These are phyloP conservation scores for Evernia prunastri DNA, from an alignment of 495 filamentous ascomycete genomes.

Conservation along the genomic window DNA sequence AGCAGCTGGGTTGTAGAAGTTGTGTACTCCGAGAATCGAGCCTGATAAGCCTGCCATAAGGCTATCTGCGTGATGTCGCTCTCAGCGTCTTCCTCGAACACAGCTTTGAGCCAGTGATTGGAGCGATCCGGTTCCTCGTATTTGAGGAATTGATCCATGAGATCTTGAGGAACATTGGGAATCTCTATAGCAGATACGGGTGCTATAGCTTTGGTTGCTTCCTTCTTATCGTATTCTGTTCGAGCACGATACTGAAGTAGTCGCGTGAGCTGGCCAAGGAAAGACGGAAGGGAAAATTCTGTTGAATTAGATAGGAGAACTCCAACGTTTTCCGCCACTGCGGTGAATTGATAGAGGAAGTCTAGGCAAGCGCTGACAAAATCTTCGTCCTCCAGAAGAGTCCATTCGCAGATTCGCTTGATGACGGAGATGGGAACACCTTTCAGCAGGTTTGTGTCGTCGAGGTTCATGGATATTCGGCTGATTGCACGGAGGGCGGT, in stretches of 20 bases:
- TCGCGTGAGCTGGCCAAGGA: slow-evolving; percentile 70
- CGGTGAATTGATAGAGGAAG: slow-evolving; percentile 93
- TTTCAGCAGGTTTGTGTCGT: slow-evolving; percentile 57
- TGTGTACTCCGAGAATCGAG: slow-evolving; percentile 56
- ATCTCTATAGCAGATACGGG: slow-evolving; percentile 54
- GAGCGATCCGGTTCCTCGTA: slow-evolving; percentile 82
- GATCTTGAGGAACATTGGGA: slow-evolving; percentile 64
- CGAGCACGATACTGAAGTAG: slow-evolving; percentile 62
- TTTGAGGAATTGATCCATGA: slow-evolving; percentile 66
- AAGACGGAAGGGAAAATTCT: slow-evolving; percentile 54
- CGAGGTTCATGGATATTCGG: slow-evolving; percentile 78
- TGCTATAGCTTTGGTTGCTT: slow-evolving; percentile 43
- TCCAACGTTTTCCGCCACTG: slow-evolving; percentile 77
- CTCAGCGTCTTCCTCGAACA: slow-evolving; percentile 73
- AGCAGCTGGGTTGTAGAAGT: slow-evolving; percentile 54
- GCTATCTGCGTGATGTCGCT: slow-evolving; percentile 92
- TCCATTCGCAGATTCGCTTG: slow-evolving; percentile 66
- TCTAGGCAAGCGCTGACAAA: slow-evolving; percentile 79
- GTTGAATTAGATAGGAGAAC: slow-evolving; percentile 48
- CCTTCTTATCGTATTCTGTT: slow-evolving; percentile 36
- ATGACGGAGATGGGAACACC: slow-evolving; percentile 60
- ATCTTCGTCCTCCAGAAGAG: slow-evolving; percentile 87
- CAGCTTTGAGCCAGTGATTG: slow-evolving; percentile 64
- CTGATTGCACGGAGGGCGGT: slow-evolving; percentile 77
- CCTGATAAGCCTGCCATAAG: slow-evolving; percentile 94